Evolutionary conservation across 148 eudicot genomes (phyloP).

Genomic region (Chenopodium suecicum): DNA sequence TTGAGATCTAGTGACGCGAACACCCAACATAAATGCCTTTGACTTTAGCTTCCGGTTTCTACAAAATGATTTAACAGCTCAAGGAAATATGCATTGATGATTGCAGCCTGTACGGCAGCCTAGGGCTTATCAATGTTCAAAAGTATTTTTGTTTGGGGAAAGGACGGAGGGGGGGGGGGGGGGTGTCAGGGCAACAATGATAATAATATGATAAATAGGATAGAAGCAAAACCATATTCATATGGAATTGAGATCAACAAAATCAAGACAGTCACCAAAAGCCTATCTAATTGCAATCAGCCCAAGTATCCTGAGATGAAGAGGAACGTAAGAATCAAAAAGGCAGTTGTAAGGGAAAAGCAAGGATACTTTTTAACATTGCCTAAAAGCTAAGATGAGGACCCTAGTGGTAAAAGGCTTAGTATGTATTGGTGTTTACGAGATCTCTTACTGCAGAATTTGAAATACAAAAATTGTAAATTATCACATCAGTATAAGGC

Average conservation of each 20-base stretch:
- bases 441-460: neutral
- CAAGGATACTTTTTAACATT: neutral
- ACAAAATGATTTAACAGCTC: neutral
- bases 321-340: neutral
- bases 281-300: neutral
- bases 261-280: neutral
- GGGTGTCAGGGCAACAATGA: neutral
- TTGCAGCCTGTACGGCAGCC: neutral
- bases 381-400: neutral
- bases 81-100: neutral
- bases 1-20: neutral
- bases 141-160: neutral
- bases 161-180: too few relatives aligned
- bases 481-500: neutral
- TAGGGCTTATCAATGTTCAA: neutral
- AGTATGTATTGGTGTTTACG: neutral
- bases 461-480: neutral
- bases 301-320: neutral
- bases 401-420: neutral
- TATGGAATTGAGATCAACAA: neutral
- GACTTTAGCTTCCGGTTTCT: neutral
- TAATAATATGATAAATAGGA: neutral
- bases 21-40: neutral
- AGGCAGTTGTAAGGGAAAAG: neutral
- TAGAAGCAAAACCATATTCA: neutral